Base-by-base conservation (phyloP, 83 land plant genomes). In the Larix sibirica region DNA sequence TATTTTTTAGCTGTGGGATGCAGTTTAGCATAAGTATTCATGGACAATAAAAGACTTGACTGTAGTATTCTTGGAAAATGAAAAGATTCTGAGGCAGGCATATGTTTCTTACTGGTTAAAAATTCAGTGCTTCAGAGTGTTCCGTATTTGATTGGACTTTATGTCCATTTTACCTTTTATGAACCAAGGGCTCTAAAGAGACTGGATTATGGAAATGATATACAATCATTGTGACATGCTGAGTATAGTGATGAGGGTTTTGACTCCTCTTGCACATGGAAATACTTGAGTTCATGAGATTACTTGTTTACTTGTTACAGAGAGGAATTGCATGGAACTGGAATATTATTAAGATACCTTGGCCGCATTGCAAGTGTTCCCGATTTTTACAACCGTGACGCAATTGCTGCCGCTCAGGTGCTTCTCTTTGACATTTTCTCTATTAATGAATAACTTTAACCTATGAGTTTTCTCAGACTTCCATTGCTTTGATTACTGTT, bases 331-430 rank as follows among this genome's bases (percentile, higher is more conserved):
- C 81, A 59, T 16, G 93, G 97, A 47, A 61, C 84, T 0, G 81
- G 80, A 42, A 88, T 87, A 3, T 83, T 93, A 60, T 74, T 95
- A 7, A 89, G 92, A 6, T 90, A 94, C 79, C 17, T 95, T 79
- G 97, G 90, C 14, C 83, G 90, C 21, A 71, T 89, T 67, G 84
- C 95, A 3, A 83, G 14, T 31, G 44, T 86, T 18, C 83, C 85
- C 0, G 80, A 88, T 42, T 90, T 93, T 58, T 94, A 93, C 84
- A 90, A 88, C n/a, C 76, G 74, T 21, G 86, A 91, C 84, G 86
- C 95, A 4, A 33, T 85, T 62, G 81, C 95, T 50, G 65, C 96
- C 21, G 63, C 82, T 68, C 91, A 93, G 92, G 97, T 95, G 67
- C n/a, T 3, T 71, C 36, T 36, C 47, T 20, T 21, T 26, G 6